Evolutionary conservation across 2,329 filamentous ascomycete genomes (phyloP), one percentile per base, ranked within the genome.

Genomic region (Fusarium sarcochroum): DNA sequence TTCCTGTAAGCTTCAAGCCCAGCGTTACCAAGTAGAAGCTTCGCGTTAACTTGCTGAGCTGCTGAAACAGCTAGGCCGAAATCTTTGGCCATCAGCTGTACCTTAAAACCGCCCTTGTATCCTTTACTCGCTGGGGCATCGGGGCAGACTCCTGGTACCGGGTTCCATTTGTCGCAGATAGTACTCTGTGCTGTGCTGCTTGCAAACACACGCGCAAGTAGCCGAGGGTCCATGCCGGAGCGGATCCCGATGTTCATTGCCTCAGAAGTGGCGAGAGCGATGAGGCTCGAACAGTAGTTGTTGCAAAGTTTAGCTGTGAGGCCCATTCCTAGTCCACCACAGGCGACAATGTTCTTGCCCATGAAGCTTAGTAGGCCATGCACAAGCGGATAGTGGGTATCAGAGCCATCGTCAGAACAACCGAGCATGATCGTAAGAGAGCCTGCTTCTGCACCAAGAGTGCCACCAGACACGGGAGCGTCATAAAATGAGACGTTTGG

Each of bases 331-430:
- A 30, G 27, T 10, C 47, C 55, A 9, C 63, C 63, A 21, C 63
- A 67, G 11, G 50, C 40, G 75, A 80, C 27, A 10, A 63, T 89
- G 27, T 30, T 30, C 10, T 30, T 30, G 9, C 27, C 27, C 27
- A 30, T 30, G 4, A 30, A 30, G 13, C 27, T 11, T 11, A 30
- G 10, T 30, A 30, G 10, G 10, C 27, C 27, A 13, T 30, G 27
- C 10, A 30, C 10, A 10, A 30, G 27, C 27, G 27, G 10, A 30
- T 30, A 30, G 5, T 13, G 27, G 27, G 27, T 3, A 30, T 30
- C 27, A 13, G 27, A 30, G 10, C 27, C 27, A 30, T 30, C 27
- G 10, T 30, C 10, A 4, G 27, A 30, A 30, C 27, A 30, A 10
- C 27, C 27, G 10, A 30, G 27, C 27, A 30, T 30, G 27, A 30